phyloP scores from a whole-genome alignment of 306 rosid genomes.

The Malus asiatica region DNA sequence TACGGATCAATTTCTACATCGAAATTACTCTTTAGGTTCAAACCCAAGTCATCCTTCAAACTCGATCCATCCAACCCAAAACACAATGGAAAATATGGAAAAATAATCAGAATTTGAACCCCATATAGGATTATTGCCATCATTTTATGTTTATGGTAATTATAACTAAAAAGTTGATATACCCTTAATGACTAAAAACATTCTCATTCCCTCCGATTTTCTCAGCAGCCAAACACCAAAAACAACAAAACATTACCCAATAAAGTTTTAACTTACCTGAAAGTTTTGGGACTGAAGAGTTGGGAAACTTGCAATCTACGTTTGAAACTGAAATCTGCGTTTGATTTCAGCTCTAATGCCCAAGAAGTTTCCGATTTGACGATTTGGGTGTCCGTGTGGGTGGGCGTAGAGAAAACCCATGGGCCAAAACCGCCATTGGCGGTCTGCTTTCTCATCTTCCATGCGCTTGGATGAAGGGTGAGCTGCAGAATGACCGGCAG shows the following conservation, averaged over 20 bases:
- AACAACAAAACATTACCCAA: not conserved
- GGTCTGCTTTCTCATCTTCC: not conserved
- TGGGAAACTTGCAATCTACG: not conserved
- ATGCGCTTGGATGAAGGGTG: constrained; percentile 35
- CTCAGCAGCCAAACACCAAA: not conserved
- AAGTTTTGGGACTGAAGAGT: constrained; percentile 20
- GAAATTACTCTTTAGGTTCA: too few species aligned
- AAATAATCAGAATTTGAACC: too few species aligned
- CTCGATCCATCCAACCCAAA: not conserved
- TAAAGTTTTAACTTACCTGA: constrained; percentile 8
- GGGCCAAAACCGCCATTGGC: constrained; percentile 22
- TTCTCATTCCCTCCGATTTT: not conserved
- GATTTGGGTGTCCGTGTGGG: constrained; percentile 8
- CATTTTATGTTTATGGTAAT: too few species aligned
- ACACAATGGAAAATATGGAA: not conserved
- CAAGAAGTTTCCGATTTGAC: not conserved
- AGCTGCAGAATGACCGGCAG: constrained; percentile 50
- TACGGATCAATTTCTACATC: too few species aligned
- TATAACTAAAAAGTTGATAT: too few species aligned
- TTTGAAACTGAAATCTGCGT: not conserved
- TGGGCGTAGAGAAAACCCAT: constrained; percentile 8
- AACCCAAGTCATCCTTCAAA: too few species aligned
- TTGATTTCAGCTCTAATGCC: constrained; percentile 11
- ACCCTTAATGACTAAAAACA: too few species aligned
- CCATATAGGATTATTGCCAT: too few species aligned